Percentiles rank a stretch among this genome's conserved stretches.
Conservation (phyloP, 495 filamentous ascomycete species). For the Aspergillus nanangensis region DNA sequence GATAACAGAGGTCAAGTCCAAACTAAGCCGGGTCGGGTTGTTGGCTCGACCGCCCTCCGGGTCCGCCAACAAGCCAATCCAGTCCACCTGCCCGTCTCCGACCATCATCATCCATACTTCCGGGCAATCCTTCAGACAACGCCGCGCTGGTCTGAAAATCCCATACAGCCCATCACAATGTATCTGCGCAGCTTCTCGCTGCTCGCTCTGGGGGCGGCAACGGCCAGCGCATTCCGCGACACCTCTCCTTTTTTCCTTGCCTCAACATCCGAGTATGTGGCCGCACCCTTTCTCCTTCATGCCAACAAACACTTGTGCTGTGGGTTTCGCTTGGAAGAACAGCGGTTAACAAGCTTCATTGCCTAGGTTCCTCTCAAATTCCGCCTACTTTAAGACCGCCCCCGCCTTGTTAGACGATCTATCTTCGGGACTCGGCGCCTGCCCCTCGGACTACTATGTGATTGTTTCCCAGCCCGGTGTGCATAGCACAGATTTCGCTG, state of each 20-base stretch:
- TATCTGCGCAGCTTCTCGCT: slow-evolving; percentile 55
- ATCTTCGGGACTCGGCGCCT: slow-evolving; percentile 50
- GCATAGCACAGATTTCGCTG: slow-evolving; percentile 58
- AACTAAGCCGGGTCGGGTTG: slow-evolving; percentile 12
- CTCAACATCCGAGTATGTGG: slow-evolving; percentile 66
- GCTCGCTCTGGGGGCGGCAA: slow-evolving; percentile 56
- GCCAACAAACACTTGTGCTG: neutral
- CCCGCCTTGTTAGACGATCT: slow-evolving; percentile 28
- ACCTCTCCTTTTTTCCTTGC: slow-evolving; percentile 84
- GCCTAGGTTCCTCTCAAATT: slow-evolving; percentile 38
- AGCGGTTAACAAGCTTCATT: slow-evolving; percentile 28
- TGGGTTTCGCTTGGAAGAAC: slow-evolving; percentile 8
- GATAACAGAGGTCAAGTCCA: neutral
- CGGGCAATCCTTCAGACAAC: slow-evolving; percentile 6
- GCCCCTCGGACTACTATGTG: slow-evolving; percentile 74
- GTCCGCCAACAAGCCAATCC: slow-evolving; percentile 10
- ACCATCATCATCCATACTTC: slow-evolving; percentile 11
- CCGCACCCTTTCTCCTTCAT: neutral
- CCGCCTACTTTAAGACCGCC: slow-evolving; percentile 40
- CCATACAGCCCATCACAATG: slow-evolving; percentile 43
- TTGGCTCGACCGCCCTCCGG: slow-evolving; percentile 23
- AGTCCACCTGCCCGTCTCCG: slow-evolving; percentile 16
- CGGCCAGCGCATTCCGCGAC: slow-evolving; percentile 69
- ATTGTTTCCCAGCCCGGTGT: slow-evolving; percentile 76
- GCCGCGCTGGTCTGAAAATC: slow-evolving; percentile 8